Percentiles rank a stretch among this genome's conserved stretches.
Evolutionary conservation across 768 basidiomycete genomes (phyloP).

Genomic region (Naganishia randhawae): DNA sequence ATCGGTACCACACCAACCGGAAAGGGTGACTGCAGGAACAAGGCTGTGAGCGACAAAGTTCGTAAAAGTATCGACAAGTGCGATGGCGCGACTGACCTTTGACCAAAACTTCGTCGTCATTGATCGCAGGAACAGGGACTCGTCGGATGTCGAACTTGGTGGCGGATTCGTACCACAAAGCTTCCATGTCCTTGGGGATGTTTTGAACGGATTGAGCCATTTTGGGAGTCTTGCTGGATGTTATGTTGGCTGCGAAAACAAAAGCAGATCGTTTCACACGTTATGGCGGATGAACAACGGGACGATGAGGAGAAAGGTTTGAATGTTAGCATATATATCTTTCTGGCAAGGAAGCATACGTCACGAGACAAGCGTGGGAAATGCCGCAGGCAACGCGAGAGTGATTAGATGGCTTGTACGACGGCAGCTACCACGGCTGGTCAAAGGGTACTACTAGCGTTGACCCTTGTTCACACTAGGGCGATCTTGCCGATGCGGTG

Average conservation of each 20-base stretch:
- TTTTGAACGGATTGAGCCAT: conserved; percentile 14
- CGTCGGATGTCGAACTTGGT: conserved; percentile 64
- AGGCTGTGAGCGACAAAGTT: neutral
- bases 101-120: conserved; percentile 68
- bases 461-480: neutral
- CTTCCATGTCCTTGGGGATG: conserved; percentile 30
- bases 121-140: conserved; percentile 64
- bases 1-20: conserved; percentile 63
- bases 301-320: neutral
- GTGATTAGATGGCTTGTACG: neutral
- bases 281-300: neutral
- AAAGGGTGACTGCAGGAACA: conserved; percentile 39
- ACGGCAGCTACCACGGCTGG: neutral
- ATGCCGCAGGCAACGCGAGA: neutral
- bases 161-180: conserved; percentile 47
- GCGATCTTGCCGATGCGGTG: neutral
- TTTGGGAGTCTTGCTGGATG: neutral
- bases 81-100: conserved; percentile 57
- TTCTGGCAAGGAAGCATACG: neutral
- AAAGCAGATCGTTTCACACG: neutral
- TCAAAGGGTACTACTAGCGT: neutral
- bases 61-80: too few relatives aligned
- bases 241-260: neutral
- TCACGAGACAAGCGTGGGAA: neutral
- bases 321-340: neutral